These are phyloP conservation scores for Pythium periplocum DNA, from an alignment of 352 stramenopile genomes.

Conservation along the genomic window DNA sequence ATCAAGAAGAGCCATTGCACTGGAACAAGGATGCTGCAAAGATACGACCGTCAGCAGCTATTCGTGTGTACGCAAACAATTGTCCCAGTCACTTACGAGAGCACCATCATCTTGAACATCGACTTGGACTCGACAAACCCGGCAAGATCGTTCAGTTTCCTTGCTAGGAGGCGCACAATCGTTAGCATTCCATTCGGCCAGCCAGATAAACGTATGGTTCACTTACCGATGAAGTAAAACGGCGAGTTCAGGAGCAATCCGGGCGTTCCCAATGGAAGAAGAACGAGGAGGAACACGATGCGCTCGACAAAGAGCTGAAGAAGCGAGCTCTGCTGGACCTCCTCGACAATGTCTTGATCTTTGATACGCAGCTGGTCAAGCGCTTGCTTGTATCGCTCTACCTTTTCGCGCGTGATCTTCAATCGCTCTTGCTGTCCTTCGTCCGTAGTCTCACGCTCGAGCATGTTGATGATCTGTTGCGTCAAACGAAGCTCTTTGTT, in stretches of 20 bases:
- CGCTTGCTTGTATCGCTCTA: slow-evolving; percentile 52
- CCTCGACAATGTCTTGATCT: slow-evolving; percentile 58
- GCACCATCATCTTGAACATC: slow-evolving; percentile 80
- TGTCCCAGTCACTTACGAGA: slow-evolving; percentile 27
- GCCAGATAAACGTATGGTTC: background rate
- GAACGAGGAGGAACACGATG: slow-evolving; percentile 56
- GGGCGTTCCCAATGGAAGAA: slow-evolving; percentile 60
- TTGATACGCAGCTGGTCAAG: slow-evolving; percentile 57
- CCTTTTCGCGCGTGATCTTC: slow-evolving; percentile 36
- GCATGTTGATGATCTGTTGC: slow-evolving; percentile 72
- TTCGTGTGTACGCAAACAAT: too few species aligned
- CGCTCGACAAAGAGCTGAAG: slow-evolving; percentile 61
- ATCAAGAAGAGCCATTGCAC: slow-evolving; percentile 67
- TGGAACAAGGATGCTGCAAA: slow-evolving; percentile 49
- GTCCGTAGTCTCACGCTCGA: slow-evolving; percentile 38
- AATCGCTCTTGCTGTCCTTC: slow-evolving; percentile 33
- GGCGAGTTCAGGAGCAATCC: slow-evolving; percentile 68
- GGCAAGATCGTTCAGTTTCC: slow-evolving; percentile 62
- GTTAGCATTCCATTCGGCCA: too few species aligned
- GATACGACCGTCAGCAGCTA: background rate
- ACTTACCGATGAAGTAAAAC: slow-evolving; percentile 76
- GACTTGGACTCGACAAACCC: slow-evolving; percentile 71
- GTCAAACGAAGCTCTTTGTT: slow-evolving; percentile 73
- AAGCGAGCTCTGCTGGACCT: slow-evolving; percentile 45
- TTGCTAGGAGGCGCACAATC: slow-evolving; percentile 22